Percentiles rank a stretch among this genome's conserved stretches.
phyloP scores from a whole-genome alignment of 179 eudicot genomes.

The Heliamphora pulchella region DNA sequence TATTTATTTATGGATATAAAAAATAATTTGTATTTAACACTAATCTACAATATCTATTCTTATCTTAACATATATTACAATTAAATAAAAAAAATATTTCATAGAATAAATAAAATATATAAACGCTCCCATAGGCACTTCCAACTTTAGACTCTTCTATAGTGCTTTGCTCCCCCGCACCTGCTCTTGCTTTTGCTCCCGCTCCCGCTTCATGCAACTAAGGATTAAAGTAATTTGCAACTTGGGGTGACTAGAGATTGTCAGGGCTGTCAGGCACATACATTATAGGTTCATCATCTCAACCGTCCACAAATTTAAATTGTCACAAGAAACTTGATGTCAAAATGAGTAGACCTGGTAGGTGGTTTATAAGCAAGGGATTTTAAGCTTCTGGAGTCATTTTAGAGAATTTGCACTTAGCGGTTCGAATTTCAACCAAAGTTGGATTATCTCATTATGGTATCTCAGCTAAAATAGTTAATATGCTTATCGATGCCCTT shows the following conservation, averaged over 20 bases:
- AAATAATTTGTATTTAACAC: too few relatives aligned
- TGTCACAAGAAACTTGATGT: neutral
- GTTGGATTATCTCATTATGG: neutral
- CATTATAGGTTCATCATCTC: neutral
- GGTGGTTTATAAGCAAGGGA: neutral
- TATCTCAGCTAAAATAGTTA: neutral
- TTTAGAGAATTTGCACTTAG: neutral
- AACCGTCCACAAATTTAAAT: neutral
- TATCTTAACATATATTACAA: too few relatives aligned
- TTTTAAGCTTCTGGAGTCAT: neutral
- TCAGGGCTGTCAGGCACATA: neutral
- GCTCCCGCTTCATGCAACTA: too few relatives aligned
- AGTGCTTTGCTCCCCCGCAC: too few relatives aligned
- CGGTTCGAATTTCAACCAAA: neutral
- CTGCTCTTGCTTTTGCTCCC: too few relatives aligned
- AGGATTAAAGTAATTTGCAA: neutral
- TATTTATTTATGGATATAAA: too few relatives aligned
- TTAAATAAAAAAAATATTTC: too few relatives aligned
- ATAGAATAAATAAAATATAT: too few relatives aligned
- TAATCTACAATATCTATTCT: too few relatives aligned
- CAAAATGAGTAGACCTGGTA: neutral
- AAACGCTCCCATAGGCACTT: too few relatives aligned
- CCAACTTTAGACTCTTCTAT: too few relatives aligned
- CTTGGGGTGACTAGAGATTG: neutral
- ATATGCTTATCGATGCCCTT: neutral